These are phyloP conservation scores for Aureobasidium sp. DNA, from an alignment of 2,329 filamentous ascomycete genomes.

Conservation along the genomic window DNA sequence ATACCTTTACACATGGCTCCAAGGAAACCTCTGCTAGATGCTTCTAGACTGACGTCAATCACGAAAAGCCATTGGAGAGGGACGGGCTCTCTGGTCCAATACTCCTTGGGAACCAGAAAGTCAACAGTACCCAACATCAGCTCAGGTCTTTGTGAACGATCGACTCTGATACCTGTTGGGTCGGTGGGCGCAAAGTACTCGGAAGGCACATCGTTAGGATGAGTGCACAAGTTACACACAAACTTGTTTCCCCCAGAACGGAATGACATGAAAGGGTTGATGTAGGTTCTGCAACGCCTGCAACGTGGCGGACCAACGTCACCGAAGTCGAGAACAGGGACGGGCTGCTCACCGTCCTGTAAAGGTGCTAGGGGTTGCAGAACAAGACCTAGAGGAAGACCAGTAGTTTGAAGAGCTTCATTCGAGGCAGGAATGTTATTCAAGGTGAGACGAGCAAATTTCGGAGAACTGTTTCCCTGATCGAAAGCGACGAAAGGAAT, in stretches of 20 bases:
- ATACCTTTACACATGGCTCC: conserved; percentile 89
- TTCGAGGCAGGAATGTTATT: conserved; percentile 84
- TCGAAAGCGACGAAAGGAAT: conserved; percentile 90
- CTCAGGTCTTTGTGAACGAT: conserved; percentile 83
- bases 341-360: conserved; percentile 75
- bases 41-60: conserved; percentile 88
- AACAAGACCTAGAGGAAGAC: conserved; percentile 77
- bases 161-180: conserved; percentile 76
- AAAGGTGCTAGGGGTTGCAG: conserved; percentile 80
- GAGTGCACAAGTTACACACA: conserved; percentile 96
- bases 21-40: conserved; percentile 82
- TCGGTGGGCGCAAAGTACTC: conserved; percentile 94
- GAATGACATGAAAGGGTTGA: conserved; percentile 99
- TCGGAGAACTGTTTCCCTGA: conserved; percentile 93
- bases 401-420: conserved; percentile 73
- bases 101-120: conserved; percentile 95
- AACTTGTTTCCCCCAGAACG: conserved; percentile 89
- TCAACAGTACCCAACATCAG: conserved; percentile 88
- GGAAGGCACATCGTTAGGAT: conserved; percentile 85
- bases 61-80: conserved; percentile 83
- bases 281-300: conserved; percentile 86
- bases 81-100: conserved; percentile 92
- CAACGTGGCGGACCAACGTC: conserved; percentile 85
- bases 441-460: conserved; percentile 82
- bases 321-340: conserved; percentile 93